phyloP scores from a whole-genome alignment of 768 basidiomycete genomes.

The Rubroboletus satanas region DNA sequence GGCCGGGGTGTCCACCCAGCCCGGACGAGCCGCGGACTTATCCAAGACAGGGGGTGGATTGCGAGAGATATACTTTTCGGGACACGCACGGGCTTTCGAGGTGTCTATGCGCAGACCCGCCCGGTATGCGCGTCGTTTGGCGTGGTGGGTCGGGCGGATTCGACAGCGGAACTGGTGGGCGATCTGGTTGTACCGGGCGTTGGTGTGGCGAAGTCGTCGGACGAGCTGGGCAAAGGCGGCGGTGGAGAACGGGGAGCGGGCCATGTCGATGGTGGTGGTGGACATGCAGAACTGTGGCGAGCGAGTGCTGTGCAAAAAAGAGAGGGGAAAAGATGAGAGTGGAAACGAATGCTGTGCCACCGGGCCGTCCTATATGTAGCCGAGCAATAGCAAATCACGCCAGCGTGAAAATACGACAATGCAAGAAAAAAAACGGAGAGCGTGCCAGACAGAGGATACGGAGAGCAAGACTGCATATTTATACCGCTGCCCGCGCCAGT shows the following conservation, averaged over 20 bases:
- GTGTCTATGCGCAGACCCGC: conserved; percentile 45
- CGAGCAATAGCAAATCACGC: conserved; percentile 6
- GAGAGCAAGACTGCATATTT: conserved; percentile 3
- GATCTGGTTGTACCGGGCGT: conserved; percentile 38
- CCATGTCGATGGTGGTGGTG: conserved; percentile 5
- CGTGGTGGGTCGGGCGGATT: conserved; percentile 40
- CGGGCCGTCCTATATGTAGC: background rate
- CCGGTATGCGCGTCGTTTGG: conserved; percentile 42
- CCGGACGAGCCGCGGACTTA: conserved; percentile 35
- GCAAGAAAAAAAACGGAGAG: background rate
- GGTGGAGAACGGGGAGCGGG: conserved; percentile 28
- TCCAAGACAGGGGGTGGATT: conserved; percentile 14
- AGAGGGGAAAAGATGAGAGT: background rate
- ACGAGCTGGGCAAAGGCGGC: conserved; percentile 36
- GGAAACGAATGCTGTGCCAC: conserved; percentile 10
- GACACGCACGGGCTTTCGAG: conserved; percentile 38
- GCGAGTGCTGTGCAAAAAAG: background rate
- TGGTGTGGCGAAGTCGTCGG: conserved; percentile 41
- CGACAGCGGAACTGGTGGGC: conserved; percentile 38
- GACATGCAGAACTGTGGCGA: conserved; percentile 9
- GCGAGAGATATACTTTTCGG: conserved; percentile 36
- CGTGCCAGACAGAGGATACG: conserved; percentile 6
- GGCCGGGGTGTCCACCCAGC: conserved; percentile 5
- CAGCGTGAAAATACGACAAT: conserved; percentile 8
- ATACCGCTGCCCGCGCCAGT: conserved; percentile 4